These are phyloP conservation scores for Coix lacrymajobi DNA, from an alignment of 176 grass and related monocot genomes.

Conservation along the genomic window DNA sequence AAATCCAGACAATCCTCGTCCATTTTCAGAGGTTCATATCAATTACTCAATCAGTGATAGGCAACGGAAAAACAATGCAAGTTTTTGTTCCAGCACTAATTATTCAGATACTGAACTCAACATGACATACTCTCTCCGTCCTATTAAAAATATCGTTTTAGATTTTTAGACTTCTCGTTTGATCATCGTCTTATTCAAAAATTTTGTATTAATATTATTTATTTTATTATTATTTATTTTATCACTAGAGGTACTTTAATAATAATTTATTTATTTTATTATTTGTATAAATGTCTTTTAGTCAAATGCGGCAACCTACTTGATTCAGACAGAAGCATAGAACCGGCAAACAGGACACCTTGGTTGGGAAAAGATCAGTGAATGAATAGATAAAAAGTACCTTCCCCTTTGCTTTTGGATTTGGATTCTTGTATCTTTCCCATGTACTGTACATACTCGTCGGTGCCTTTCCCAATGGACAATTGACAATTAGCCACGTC, in stretches of 20 bases:
- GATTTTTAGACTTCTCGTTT: too few species aligned
- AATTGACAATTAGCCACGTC: neutral
- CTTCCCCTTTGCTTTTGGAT: conserved; percentile 74
- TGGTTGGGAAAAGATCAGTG: neutral
- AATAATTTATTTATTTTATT: too few species aligned
- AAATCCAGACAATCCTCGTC: neutral
- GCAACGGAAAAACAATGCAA: neutral
- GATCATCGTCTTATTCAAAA: too few species aligned
- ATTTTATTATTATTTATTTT: too few species aligned
- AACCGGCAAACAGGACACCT: neutral
- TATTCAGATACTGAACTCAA: neutral
- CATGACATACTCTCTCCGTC: too few species aligned
- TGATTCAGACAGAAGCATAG: neutral
- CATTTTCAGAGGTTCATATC: too few species aligned
- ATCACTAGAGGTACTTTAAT: too few species aligned
- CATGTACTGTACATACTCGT: conserved; percentile 46
- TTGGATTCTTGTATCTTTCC: conserved; percentile 61
- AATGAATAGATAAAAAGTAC: conserved; percentile 12
- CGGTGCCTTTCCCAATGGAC: neutral
- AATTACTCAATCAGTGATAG: neutral
- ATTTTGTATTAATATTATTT: too few species aligned
- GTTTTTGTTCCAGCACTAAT: neutral
- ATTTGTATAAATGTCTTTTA: neutral
- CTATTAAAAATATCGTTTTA: too few species aligned
- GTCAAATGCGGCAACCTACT: neutral